These are phyloP conservation scores for Trichomonas vaginalis DNA, from an alignment of 208 protist species.

Conservation along the genomic window DNA sequence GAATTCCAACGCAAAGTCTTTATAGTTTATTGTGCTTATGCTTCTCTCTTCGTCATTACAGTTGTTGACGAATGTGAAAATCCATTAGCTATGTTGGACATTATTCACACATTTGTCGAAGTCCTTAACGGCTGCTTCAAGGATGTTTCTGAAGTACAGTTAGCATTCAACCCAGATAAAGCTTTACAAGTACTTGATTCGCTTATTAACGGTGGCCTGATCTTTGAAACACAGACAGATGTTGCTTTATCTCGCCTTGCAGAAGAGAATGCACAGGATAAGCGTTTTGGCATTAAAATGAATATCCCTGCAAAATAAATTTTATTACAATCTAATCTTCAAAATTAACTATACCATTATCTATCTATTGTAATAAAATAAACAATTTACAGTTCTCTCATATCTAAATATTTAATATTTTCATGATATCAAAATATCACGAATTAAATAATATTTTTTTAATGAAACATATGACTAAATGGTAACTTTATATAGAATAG, in stretches of 20 bases:
- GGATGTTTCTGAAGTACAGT: neutral
- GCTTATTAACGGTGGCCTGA: neutral
- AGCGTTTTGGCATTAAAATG: neutral
- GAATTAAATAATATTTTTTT: too few species aligned
- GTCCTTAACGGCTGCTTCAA: neutral
- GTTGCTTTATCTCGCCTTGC: neutral
- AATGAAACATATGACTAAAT: too few species aligned
- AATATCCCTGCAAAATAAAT: too few species aligned
- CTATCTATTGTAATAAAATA: too few species aligned
- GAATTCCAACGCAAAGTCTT: neutral
- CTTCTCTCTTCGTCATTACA: neutral
- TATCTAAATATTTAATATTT: too few species aligned
- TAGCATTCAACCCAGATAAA: neutral
- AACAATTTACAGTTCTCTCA: too few species aligned
- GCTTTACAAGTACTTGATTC: neutral
- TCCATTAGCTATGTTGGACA: neutral
- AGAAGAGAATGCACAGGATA: neutral
- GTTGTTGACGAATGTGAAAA: neutral
- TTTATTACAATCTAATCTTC: too few species aligned
- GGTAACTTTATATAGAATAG: too few species aligned
- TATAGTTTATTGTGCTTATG: neutral
- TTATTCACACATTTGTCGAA: neutral
- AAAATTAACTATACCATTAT: too few species aligned
- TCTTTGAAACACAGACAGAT: neutral
- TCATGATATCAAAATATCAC: too few species aligned